phyloP scores from a whole-genome alignment of 2,329 filamentous ascomycete species.

The Colletotrichum graminicola region DNA sequence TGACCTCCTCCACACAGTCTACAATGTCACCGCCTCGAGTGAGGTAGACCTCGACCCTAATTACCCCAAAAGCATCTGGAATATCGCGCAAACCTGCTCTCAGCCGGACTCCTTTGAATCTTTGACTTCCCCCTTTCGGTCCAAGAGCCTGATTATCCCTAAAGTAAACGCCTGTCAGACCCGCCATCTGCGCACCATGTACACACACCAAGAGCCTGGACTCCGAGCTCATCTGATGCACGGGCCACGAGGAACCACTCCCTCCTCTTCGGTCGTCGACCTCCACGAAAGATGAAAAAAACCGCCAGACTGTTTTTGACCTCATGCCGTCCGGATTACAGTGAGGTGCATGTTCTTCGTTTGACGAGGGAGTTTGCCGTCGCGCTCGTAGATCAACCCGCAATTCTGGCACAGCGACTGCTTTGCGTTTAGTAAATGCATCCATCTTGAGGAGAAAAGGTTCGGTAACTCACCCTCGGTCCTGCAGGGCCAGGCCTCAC shows the following conservation, averaged over 20 bases:
- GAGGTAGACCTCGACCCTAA: slow-evolving; percentile 18
- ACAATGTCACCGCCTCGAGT: slow-evolving; percentile 4
- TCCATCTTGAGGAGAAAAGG: slow-evolving; percentile 28
- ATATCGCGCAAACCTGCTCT: slow-evolving; percentile 36
- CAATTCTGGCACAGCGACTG: slow-evolving; percentile 94
- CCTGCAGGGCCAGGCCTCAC: slow-evolving; percentile 91
- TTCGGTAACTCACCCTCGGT: slow-evolving; percentile 74
- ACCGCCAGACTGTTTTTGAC: neutral
- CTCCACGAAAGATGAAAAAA: neutral
- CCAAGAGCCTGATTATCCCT: slow-evolving; percentile 31
- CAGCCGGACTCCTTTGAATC: slow-evolving; percentile 39
- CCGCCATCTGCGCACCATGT: slow-evolving; percentile 29
- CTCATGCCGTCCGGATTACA: slow-evolving; percentile 38
- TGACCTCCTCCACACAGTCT: slow-evolving; percentile 22
- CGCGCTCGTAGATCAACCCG: slow-evolving; percentile 88
- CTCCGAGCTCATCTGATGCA: slow-evolving; percentile 47
- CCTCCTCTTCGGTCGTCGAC: neutral
- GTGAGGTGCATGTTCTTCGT: slow-evolving; percentile 43
- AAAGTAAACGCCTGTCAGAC: slow-evolving; percentile 33
- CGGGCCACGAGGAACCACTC: neutral
- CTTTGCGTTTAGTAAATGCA: neutral
- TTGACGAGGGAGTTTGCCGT: slow-evolving; percentile 77
- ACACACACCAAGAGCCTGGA: slow-evolving; percentile 17
- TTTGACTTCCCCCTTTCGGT: slow-evolving; percentile 32
- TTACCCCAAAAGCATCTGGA: slow-evolving; percentile 39